Conservation (phyloP, 805 yeast genomes). For the Pichia gijzeniarum region DNA sequence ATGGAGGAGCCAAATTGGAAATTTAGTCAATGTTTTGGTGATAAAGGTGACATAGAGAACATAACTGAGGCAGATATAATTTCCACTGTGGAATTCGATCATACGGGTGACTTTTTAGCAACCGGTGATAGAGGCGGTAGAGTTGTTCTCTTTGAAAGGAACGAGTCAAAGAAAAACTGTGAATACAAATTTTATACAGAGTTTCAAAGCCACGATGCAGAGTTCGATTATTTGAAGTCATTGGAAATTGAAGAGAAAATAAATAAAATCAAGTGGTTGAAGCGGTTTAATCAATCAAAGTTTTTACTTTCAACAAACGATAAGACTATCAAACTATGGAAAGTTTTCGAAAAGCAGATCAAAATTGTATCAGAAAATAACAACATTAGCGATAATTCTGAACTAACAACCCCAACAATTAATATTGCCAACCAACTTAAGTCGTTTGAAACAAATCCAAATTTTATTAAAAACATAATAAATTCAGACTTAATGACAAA, state of each 20-base stretch:
- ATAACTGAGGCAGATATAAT: slow-evolving; percentile 97
- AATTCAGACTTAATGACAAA: slow-evolving; percentile 21
- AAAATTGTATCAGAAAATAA: slow-evolving; percentile 87
- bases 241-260: slow-evolving; percentile 97
- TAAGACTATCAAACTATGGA: slow-evolving; percentile 98
- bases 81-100: slow-evolving; percentile 94
- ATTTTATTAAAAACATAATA: slow-evolving; percentile 12
- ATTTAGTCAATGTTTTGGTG: slow-evolving; percentile 97
- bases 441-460: slow-evolving; percentile 23
- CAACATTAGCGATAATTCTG: background rate
- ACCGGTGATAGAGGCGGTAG: slow-evolving; percentile 99
- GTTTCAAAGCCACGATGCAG: slow-evolving; percentile 97
- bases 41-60: slow-evolving; percentile 92
- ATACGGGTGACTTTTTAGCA: slow-evolving; percentile 89
- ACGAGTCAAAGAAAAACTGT: slow-evolving; percentile 67
- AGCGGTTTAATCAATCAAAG: slow-evolving; percentile 82
- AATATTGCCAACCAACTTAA: slow-evolving; percentile 21
- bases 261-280: slow-evolving; percentile 95
- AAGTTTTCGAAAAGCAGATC: slow-evolving; percentile 84
- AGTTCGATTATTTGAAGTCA: slow-evolving; percentile 92
- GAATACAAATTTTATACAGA: slow-evolving; percentile 96
- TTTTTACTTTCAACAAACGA: slow-evolving; percentile 89
- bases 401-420: slow-evolving; percentile 11
- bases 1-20: slow-evolving; percentile 51
- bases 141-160: slow-evolving; percentile 91